Base-by-base conservation (phyloP, 345 rosid genomes). In the Leavenworthia alabamica region DNA sequence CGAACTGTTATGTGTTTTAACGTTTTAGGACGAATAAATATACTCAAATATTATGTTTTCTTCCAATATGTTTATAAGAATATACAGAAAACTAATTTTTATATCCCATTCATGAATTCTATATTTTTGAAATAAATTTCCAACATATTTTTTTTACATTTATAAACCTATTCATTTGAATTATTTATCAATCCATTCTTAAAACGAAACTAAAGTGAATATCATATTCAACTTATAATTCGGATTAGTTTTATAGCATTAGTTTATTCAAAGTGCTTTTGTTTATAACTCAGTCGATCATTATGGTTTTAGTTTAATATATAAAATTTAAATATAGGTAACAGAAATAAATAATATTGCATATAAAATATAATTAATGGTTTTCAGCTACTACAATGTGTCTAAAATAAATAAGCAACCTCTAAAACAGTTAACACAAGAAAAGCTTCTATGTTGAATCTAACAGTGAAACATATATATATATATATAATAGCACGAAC, bases 391-490 rank as follows among this genome's bases (percentile, higher is more conserved):
- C 17, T 35, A 44, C 5, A 54, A 17, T 42, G 53, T 46, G 56
- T 26, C 47, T 66, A 46, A n/a, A n/a, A n/a, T n/a, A n/a, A n/a
- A 33, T 17, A 57, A 39, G 26, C 28, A 67, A 57, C 17, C 50
- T 56, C 28, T 15, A 22, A 47, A 27, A 37, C 14, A 48, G 50
- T 6, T 37, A 10, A 47, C 49, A 47, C 33, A 57, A 12, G 14
- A 10, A 7, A 16, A 66, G 4, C 28, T 54, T 44, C 0, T 54
- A 19, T 33, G 39, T 36, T 65, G 23, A 46, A 33, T 33, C 22
- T 3, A 9, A 36, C 13, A 56, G 17, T 28, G 32, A 27, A 46
- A n/a, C 41, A 40, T 8, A 31, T 20, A 20, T 20, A 20, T 20
- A 1, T 20, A 20, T 20, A 42, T 31, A 42, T 31, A 64, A 31